Evolutionary conservation across 192 early-diverging fungal genomes (phyloP).

Genomic region (Coemansia sp.): DNA sequence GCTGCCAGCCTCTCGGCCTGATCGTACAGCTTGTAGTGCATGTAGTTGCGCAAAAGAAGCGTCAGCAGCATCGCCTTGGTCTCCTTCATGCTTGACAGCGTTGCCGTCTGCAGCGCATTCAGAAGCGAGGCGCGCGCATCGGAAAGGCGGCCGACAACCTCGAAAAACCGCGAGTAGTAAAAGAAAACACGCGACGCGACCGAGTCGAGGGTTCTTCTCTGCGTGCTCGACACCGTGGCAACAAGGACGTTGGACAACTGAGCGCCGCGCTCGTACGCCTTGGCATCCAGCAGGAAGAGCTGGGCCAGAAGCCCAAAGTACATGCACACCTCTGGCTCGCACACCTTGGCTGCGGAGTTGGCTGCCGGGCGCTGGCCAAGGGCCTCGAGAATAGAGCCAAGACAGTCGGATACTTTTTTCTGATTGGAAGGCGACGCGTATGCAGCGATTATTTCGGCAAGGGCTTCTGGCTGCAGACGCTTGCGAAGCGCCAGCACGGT

Average conservation of each 20-base stretch:
- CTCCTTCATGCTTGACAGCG: slow-evolving; percentile 87
- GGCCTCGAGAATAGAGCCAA: slow-evolving; percentile 10
- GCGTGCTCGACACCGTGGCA: slow-evolving; percentile 60
- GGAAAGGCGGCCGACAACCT: slow-evolving; percentile 65
- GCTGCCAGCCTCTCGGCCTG: slow-evolving; percentile 96
- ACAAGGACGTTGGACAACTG: slow-evolving; percentile 66
- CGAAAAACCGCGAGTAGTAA: slow-evolving; percentile 90
- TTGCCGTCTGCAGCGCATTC: slow-evolving; percentile 85
- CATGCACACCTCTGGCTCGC: slow-evolving; percentile 77
- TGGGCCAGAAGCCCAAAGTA: slow-evolving; percentile 80
- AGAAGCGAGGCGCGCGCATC: slow-evolving; percentile 77
- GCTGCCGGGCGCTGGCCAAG: slow-evolving; percentile 17
- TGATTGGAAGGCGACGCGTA: slow-evolving; percentile 30
- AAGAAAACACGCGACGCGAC: slow-evolving; percentile 88
- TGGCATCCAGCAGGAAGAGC: slow-evolving; percentile 78
- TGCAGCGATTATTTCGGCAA: slow-evolving; percentile 60
- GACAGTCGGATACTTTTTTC: slow-evolving; percentile 22
- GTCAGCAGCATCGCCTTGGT: slow-evolving; percentile 84
- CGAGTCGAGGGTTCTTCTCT: slow-evolving; percentile 88
- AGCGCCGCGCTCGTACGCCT: slow-evolving; percentile 66
- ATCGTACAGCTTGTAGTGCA: slow-evolving; percentile 93
- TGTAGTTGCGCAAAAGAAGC: slow-evolving; percentile 85
- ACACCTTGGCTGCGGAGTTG: slow-evolving; percentile 22
- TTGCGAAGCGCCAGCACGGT: slow-evolving; percentile 76
- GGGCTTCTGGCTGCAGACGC: slow-evolving; percentile 64